A percentile compares a stretch with the other conserved stretches of the same genome.
Conservation (phyloP, 495 filamentous ascomycete species). For the Tuber aestivum region DNA sequence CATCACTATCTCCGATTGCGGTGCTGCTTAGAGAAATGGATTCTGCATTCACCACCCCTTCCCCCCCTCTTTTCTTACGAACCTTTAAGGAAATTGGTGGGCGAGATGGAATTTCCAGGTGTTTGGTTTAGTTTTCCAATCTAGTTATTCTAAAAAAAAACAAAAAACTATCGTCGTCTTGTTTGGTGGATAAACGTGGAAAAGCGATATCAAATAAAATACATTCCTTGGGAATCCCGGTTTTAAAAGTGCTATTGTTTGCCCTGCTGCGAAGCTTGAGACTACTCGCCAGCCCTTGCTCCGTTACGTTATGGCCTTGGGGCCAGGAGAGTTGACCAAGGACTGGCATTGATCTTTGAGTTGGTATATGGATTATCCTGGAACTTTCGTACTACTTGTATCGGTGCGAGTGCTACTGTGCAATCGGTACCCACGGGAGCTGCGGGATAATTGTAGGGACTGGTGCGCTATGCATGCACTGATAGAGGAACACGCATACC, state of each 20-base stretch:
- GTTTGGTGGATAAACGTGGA: background rate
- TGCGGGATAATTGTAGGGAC: background rate
- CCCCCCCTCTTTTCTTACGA: background rate
- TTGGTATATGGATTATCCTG: background rate
- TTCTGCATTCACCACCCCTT: background rate
- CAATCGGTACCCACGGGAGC: background rate
- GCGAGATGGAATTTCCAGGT: background rate
- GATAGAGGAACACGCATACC: too few relatives aligned
- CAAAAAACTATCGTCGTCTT: background rate
- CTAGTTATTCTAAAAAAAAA: conserved; percentile 1
- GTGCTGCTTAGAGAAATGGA: background rate
- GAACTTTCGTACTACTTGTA: background rate
- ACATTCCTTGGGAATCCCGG: background rate
- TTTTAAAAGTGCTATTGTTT: background rate
- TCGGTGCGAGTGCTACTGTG: background rate
- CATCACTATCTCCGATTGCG: conserved; percentile 27
- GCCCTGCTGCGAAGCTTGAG: background rate
- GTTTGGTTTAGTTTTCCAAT: background rate
- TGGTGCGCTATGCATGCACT: background rate
- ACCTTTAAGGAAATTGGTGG: background rate
- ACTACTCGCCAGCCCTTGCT: background rate
- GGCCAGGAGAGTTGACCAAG: background rate
- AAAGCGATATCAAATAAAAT: background rate
- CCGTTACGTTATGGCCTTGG: background rate
- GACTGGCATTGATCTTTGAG: background rate